Evolutionary conservation across 345 rosid species (phyloP).

Genomic region (Luvunga scandens): DNA sequence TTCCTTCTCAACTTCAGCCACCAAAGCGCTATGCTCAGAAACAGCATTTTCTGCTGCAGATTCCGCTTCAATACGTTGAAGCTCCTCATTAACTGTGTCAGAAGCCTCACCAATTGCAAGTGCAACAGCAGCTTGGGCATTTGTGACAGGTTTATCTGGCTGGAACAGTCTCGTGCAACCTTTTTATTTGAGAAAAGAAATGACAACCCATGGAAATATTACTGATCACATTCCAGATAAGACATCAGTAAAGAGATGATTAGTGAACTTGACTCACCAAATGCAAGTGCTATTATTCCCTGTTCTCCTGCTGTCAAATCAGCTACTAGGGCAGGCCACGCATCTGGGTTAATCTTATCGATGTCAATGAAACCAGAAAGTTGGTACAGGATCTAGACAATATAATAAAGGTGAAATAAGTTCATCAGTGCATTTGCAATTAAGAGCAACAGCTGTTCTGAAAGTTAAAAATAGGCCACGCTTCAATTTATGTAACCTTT

Average conservation of each 20-base stretch:
- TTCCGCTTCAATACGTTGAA: slow-evolving; percentile 91
- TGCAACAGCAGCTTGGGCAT: slow-evolving; percentile 93
- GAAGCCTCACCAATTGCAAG: slow-evolving; percentile 83
- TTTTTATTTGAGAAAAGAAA: slow-evolving; percentile 12
- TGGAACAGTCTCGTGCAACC: slow-evolving; percentile 91
- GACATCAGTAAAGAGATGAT: not conserved
- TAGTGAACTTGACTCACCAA: slow-evolving; percentile 57
- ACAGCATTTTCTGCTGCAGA: slow-evolving; percentile 88
- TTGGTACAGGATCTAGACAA: slow-evolving; percentile 51
- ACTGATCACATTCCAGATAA: slow-evolving; percentile 3
- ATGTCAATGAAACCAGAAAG: slow-evolving; percentile 85
- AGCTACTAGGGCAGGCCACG: slow-evolving; percentile 90
- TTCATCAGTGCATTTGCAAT: not conserved
- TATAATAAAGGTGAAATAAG: slow-evolving; percentile 11
- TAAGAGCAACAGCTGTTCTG: not conserved
- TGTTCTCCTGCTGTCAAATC: slow-evolving; percentile 84
- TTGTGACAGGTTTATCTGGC: slow-evolving; percentile 91
- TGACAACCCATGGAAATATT: slow-evolving; percentile 5
- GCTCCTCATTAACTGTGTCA: slow-evolving; percentile 76
- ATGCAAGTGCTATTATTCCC: slow-evolving; percentile 83
- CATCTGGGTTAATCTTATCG: slow-evolving; percentile 78
- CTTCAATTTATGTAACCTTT: slow-evolving; percentile 44
- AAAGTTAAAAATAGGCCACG: not conserved
- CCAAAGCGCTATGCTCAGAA: slow-evolving; percentile 67
- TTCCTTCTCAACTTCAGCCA: slow-evolving; percentile 82